These are phyloP conservation scores for Aureobasidium sp. DNA, from an alignment of 2,329 filamentous ascomycete species.

Conservation along the genomic window DNA sequence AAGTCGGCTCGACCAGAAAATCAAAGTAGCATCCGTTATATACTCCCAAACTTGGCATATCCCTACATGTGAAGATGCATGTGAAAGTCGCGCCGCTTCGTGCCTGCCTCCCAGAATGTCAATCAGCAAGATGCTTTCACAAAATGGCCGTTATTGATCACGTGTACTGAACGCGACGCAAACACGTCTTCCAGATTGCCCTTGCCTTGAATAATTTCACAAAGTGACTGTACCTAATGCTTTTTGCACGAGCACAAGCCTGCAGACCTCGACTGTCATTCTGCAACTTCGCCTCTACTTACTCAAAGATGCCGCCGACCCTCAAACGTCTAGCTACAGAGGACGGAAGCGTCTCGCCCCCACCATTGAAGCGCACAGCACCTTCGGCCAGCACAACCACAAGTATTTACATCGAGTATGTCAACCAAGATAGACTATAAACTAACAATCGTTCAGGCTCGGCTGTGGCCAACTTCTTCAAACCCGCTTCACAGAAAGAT, in stretches of 20 bases:
- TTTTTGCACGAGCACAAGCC: neutral
- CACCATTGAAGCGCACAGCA: conserved; percentile 47
- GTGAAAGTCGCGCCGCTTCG: neutral
- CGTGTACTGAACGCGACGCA: conserved; percentile 4
- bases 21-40: neutral
- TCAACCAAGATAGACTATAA: neutral
- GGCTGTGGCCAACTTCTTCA: conserved; percentile 80
- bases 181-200: neutral
- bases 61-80: neutral
- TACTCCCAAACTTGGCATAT: neutral
- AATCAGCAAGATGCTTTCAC: neutral
- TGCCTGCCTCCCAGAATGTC: neutral
- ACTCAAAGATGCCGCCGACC: conserved; percentile 5
- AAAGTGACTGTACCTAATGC: neutral
- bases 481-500: conserved; percentile 72
- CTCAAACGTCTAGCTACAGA: conserved; percentile 32
- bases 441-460: conserved; percentile 40
- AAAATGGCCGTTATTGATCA: neutral
- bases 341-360: conserved; percentile 47
- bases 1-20: neutral
- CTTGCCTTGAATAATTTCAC: neutral
- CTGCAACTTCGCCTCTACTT: neutral
- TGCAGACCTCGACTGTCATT: neutral
- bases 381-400: conserved; percentile 41
- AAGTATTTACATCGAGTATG: conserved; percentile 29